These are phyloP conservation scores for Trichopus zeylanicus DNA, from an alignment of 116 monocot genomes.

Conservation along the genomic window DNA sequence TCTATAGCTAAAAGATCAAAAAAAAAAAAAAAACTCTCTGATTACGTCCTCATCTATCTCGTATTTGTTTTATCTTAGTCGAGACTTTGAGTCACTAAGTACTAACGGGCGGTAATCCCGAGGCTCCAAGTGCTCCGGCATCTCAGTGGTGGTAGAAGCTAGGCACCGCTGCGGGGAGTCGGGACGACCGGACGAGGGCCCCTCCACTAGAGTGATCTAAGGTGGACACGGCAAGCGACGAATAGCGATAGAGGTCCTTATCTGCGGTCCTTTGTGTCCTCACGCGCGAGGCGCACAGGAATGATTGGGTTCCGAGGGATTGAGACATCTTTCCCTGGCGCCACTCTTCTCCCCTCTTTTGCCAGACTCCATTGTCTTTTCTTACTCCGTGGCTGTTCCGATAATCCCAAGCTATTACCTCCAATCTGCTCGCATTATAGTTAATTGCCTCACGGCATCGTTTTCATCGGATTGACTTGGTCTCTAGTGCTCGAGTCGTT, in stretches of 20 bases:
- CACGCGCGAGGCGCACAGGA: neutral
- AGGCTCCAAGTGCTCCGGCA: too few species aligned
- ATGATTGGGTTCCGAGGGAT: slow-evolving; percentile 3
- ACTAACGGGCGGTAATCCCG: neutral
- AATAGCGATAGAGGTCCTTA: neutral
- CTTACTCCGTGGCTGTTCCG: too few species aligned
- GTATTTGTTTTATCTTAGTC: neutral
- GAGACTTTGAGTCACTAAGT: neutral
- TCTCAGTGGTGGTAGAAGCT: neutral
- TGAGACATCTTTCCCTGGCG: slow-evolving; percentile 1
- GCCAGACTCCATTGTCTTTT: neutral
- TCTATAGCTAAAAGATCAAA: too few species aligned
- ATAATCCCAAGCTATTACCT: too few species aligned
- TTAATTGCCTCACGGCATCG: too few species aligned
- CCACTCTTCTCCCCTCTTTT: neutral
- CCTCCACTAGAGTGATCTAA: slow-evolving; percentile 4
- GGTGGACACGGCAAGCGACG: neutral
- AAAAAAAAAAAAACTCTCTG: too few species aligned
- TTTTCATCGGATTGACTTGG: too few species aligned
- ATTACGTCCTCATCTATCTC: too few species aligned
- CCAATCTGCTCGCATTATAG: too few species aligned
- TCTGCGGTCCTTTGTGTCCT: neutral
- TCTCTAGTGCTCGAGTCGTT: too few species aligned
- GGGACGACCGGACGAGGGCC: neutral
- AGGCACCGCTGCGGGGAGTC: neutral